Base-by-base conservation (phyloP, 345 rosid species). In the Corchorus olitorius region DNA sequence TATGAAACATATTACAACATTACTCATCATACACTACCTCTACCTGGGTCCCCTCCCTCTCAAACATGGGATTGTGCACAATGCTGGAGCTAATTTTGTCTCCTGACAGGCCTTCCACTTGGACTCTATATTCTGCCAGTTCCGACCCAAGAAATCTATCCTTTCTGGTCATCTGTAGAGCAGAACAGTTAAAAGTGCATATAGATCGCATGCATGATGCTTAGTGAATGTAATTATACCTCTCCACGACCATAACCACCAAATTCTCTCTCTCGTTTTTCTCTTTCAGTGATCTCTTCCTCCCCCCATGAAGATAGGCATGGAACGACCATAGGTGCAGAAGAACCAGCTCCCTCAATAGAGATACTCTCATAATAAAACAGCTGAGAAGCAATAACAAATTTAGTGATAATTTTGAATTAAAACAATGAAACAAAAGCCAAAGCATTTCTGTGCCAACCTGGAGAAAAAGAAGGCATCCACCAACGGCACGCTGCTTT, bases 401-500 rank as follows among this genome's bases (percentile, higher is more conserved):
- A 20, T 66, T 80, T 63, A 77, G 81, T 10, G 48, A 67, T 15
- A 15, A 46, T 67, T 53, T 68, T 1, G 9, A 7, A 78, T 41
- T 33, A 49, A 79, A 54, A 46, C 17, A 27, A 64, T 60, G 10
- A 45, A 73, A 41, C 20, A 4, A 14, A 74, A 74, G 34, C 55
- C 10, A 35, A 58, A 61, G 41, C 12, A 19, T 52, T 39, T 37
- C 49, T 74, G 8, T 20, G 6, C 63, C 68, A 63, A 86, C 86
- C 86, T 86, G 88, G 34, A 86, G 88, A 79, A 86, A 83, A 74
- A 86, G 75, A 67, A 83, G 88, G 64, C 88, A 86, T 58, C 88
- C 88, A 75, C 88, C 86, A 68, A 83, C 86, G 20, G 86, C 88
- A 60, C 74, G 86, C 72, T 86, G 86, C 82, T 83, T 86, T 33